Conservation (phyloP, 2,329 filamentous ascomycete genomes). For the Alternaria conjuncta region DNA sequence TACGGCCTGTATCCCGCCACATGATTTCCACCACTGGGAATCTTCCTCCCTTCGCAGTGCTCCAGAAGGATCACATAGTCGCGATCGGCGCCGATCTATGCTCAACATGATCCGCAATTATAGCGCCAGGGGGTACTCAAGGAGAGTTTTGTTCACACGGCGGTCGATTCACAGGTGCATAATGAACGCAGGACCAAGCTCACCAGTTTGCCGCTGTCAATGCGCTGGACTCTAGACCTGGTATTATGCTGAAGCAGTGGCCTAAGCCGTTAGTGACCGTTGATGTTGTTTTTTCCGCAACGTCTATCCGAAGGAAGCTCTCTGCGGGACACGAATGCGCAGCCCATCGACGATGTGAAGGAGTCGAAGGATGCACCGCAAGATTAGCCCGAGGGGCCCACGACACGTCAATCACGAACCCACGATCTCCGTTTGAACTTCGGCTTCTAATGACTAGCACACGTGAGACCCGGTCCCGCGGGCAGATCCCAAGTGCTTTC, state of each 20-base stretch:
- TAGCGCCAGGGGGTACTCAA: conserved; percentile 17
- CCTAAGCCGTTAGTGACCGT: background rate
- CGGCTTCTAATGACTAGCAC: conserved; percentile 21
- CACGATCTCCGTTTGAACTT: conserved; percentile 24
- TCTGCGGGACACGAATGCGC: background rate
- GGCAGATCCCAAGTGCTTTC: conserved; percentile 13
- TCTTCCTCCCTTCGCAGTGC: conserved; percentile 20
- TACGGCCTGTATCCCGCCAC: conserved; percentile 33
- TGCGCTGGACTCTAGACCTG: conserved; percentile 4
- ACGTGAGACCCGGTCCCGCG: conserved; percentile 18
- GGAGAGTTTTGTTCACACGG: conserved; percentile 23
- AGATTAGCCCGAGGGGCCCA: conserved; percentile 15
- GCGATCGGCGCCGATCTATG: conserved; percentile 35
- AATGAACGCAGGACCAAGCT: conserved; percentile 26
- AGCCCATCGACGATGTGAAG: conserved; percentile 12
- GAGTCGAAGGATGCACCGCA: conserved; percentile 12
- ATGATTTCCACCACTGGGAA: conserved; percentile 38
- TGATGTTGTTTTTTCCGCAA: conserved; percentile 4
- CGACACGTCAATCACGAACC: conserved; percentile 19
- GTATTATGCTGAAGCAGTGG: background rate
- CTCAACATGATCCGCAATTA: conserved; percentile 25
- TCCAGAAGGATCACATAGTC: conserved; percentile 21
- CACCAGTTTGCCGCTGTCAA: conserved; percentile 18
- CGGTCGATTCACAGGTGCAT: conserved; percentile 24
- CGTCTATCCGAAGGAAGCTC: background rate